Base-by-base conservation (phyloP, 2,329 filamentous ascomycete species). In the Aspergillus phoenicis region DNA sequence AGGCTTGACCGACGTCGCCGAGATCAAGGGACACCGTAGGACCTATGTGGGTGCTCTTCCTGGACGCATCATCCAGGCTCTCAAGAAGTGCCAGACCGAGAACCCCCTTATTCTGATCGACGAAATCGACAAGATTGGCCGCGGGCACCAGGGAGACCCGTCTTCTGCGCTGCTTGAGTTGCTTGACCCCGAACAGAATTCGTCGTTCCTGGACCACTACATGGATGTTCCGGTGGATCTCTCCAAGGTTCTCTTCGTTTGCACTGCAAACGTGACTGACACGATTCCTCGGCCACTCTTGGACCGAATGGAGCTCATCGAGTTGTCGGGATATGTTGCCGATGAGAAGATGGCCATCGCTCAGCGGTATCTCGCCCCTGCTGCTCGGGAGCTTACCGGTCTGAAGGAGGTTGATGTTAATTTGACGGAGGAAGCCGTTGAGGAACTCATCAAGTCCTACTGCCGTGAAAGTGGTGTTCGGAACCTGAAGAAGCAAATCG, bases 341-440 rank as follows among this genome's bases (percentile, higher is more conserved):
- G 94, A 99, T 66, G 95, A 99, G 83, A 99, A 99, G 84, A 97
- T 96, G 88, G 94, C 95, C 3, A 99, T 99, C 71, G 95, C 95
- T 3, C 90, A 99, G 74, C 87, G 87, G 66, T 99, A 99, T 73
- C 86, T 99, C 26, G 91, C 91, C 0, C 95, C 95, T 7, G 90
- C 92, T 52, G 95, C 96, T n/a, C 96, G 96, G 78, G 93, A 97
- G 64, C 83, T 96, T 61, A 94, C 92, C 39, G 95, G 95, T 28
- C 81, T 99, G 64, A 92, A 96, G 74, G 86, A 95, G 20, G 94
- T 93, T 20, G 90, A 97, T 72, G 93, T 99, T n/a, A 82, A 82
- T n/a, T 83, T 99, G 47, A 89, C 88, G 63, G 88, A 93, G 68
- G 89, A 91, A 60, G 96, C 94, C 11, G 96, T 99, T 48, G 90